These are phyloP conservation scores for Cyclostephanos tholiformis DNA, from an alignment of 108 stramenopile species.

Conservation along the genomic window DNA sequence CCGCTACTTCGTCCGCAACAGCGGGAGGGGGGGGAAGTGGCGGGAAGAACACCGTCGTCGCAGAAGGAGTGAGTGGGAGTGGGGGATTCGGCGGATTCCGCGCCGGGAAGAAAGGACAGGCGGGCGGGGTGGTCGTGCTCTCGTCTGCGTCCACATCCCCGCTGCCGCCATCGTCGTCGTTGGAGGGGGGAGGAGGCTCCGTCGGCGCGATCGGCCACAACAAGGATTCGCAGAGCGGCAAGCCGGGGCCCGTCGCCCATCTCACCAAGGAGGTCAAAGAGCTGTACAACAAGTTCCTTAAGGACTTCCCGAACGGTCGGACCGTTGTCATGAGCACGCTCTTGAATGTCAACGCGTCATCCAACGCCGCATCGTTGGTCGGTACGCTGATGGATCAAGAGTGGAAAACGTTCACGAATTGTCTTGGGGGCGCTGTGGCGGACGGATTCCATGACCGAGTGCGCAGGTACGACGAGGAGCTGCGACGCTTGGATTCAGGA, in stretches of 20 bases:
- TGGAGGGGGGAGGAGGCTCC: neutral
- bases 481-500: slow-evolving; percentile 63
- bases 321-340: slow-evolving; percentile 68
- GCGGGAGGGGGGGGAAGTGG: slow-evolving; percentile 9
- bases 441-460: slow-evolving; percentile 75
- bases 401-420: slow-evolving; percentile 72
- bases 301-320: slow-evolving; percentile 81
- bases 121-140: slow-evolving; percentile 19
- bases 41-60: neutral
- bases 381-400: slow-evolving; percentile 58
- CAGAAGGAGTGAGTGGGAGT: slow-evolving; percentile 3
- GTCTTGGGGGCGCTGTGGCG: slow-evolving; percentile 65
- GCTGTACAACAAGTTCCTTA: slow-evolving; percentile 60
- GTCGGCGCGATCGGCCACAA: neutral
- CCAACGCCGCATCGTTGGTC: slow-evolving; percentile 12
- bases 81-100: slow-evolving; percentile 49
- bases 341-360: slow-evolving; percentile 30
- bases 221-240: slow-evolving; percentile 7
- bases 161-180: slow-evolving; percentile 3
- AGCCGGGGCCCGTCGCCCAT: slow-evolving; percentile 45
- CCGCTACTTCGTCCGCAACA: neutral
- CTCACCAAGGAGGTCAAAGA: slow-evolving; percentile 58
- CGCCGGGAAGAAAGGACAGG: slow-evolving; percentile 19
- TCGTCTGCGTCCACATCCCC: neutral
- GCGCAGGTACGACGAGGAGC: slow-evolving; percentile 72